Conservation (phyloP, 1,284 basidiomycete genomes). For the Fomitopsis schrenkii region DNA sequence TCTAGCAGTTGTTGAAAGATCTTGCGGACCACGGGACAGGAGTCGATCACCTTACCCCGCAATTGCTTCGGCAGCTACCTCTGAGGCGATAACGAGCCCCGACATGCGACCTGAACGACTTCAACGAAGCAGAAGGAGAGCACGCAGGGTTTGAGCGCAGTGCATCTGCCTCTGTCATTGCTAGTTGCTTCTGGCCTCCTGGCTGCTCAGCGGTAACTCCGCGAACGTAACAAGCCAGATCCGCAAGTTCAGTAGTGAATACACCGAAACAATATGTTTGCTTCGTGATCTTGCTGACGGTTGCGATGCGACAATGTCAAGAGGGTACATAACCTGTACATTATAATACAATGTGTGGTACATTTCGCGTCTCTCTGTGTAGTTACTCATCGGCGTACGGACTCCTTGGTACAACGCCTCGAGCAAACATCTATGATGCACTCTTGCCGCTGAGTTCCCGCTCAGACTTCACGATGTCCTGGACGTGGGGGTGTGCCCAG, state of each 20-base stretch:
- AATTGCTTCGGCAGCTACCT: not conserved
- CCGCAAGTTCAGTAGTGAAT: not conserved
- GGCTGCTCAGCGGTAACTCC: not conserved
- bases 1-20: not conserved
- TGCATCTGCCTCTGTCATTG: not conserved
- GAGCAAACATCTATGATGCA: not conserved
- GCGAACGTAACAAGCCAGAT: not conserved
- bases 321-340: not conserved
- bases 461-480: constrained; percentile 66
- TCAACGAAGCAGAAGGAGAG: not conserved
- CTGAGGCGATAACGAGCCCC: not conserved
- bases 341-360: not conserved
- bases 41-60: not conserved
- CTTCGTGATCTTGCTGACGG: not conserved
- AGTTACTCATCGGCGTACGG: not conserved
- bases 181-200: not conserved
- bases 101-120: not conserved
- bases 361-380: not conserved
- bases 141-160: not conserved
- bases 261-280: not conserved
- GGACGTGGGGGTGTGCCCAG: constrained; percentile 69
- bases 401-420: not conserved
- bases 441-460: constrained; percentile 47
- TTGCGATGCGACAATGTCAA: not conserved
- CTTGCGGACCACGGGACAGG: not conserved